These are phyloP conservation scores for Parsonsia alboflavescens DNA, from an alignment of 257 asterid genomes.

Conservation along the genomic window DNA sequence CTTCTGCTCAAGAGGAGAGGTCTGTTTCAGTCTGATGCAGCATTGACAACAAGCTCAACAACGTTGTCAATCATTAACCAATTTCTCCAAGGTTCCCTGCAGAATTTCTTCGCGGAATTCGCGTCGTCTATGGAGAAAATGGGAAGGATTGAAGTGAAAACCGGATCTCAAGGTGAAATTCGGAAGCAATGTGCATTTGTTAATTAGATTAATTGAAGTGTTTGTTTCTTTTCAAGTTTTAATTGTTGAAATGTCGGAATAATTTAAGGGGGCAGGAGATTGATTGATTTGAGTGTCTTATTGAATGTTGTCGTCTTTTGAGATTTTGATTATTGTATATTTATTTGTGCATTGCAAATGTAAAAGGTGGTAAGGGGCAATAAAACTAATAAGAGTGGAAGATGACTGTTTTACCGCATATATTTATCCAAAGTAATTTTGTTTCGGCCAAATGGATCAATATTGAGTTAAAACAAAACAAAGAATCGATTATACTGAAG, in stretches of 20 bases:
- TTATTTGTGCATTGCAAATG: not conserved
- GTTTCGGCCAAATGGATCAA: too few relatives aligned
- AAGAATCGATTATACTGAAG: too few relatives aligned
- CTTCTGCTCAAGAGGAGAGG: constrained; percentile 63
- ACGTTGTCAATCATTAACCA: constrained; percentile 34
- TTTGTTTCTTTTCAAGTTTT: not conserved
- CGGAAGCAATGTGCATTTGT: constrained; percentile 60
- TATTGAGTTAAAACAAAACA: too few relatives aligned
- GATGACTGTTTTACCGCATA: too few relatives aligned
- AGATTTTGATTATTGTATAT: not conserved
- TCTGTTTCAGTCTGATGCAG: constrained; percentile 55
- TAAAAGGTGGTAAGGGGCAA: too few relatives aligned
- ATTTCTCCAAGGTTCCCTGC: constrained; percentile 29
- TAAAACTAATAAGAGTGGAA: too few relatives aligned
- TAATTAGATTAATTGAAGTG: constrained; percentile 17
- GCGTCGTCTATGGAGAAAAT: constrained; percentile 66
- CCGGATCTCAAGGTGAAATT: constrained; percentile 56
- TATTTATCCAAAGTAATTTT: too few relatives aligned
- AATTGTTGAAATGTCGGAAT: too few relatives aligned
- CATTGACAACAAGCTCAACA: constrained; percentile 35
- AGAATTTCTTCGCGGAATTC: constrained; percentile 42
- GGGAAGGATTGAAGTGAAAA: constrained; percentile 49
- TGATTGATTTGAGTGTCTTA: not conserved
- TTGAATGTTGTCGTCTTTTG: not conserved
- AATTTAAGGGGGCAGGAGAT: not conserved